Evolutionary conservation across 176 grass and related monocot species (phyloP), one percentile per base, ranked within the genome.

Genomic region (Secale cereale): DNA sequence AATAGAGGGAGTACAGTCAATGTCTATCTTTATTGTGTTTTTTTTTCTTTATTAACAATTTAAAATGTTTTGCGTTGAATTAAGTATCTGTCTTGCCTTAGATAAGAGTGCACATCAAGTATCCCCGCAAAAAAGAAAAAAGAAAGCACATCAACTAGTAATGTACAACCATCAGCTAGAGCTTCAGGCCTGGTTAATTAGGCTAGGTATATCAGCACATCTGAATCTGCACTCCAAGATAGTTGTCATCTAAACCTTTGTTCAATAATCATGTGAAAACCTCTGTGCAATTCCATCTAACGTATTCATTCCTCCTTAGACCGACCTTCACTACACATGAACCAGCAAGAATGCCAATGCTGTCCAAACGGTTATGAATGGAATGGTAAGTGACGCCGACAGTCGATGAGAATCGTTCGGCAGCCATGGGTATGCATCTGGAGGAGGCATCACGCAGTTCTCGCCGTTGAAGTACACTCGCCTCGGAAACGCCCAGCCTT

Each of bases 401-500:
- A 80, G 50, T 26, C 74, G 85, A 9, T 83, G 67, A 0, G 90
- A 91, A 59, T 86, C 86, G 86, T 97, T 97, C 23, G 92, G 94
- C 28, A 97, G 66, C 90, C 81, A 88, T 19, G 94, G 94, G 65
- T 97, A 94, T 28, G 83, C 83, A 84, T 97, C 94, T 43, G 94
- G 92, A 15, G 92, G 88, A 16, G 94, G 94, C 94, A 94, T 94
- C 62, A 97, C 94, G 15, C 94, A 94, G 80, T 94, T 94, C 76
- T 97, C 94, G 19, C 94, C 94, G 10, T 97, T 94, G 87, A 94
- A 97, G 88, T 92, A 94, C 63, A 97, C 70, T 48, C 87, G 61
- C 69, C 94, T 89, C 1, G 94, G 94, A 60, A 92, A 97, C 11
- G 94, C 94, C 94, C 94, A 97, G 25, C 94, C 94, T 85, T 97